Percentiles rank a stretch among this genome's conserved stretches.
Evolutionary conservation across 352 stramenopile species (phyloP).

Genomic region (Phytophthora boehmeriae): DNA sequence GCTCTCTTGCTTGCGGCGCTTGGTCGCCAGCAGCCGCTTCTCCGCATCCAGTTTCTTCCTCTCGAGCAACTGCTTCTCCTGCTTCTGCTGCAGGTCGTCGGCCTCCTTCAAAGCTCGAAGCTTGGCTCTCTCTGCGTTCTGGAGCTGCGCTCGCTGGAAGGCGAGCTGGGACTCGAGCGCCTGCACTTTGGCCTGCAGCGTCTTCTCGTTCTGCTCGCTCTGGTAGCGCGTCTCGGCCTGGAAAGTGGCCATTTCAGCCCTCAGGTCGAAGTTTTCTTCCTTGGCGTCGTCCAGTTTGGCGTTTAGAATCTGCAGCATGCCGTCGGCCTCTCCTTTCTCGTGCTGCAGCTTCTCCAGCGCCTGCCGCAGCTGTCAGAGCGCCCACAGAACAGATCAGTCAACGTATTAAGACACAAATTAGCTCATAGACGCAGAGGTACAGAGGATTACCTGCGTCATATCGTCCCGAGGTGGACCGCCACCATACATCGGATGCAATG

Average conservation of each 20-base stretch:
- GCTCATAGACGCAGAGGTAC: no score
- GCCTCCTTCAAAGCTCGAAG: constrained; percentile 50
- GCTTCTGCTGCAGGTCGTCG: constrained; percentile 57
- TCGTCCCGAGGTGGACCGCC: no score
- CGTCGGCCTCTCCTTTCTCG: constrained; percentile 57
- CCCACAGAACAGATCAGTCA: not conserved
- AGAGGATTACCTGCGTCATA: no score
- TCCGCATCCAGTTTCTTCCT: constrained; percentile 72
- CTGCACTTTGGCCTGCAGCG: constrained; percentile 50
- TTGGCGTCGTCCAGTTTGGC: constrained; percentile 49
- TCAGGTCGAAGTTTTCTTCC: constrained; percentile 75
- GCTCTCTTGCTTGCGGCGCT: constrained; percentile 65
- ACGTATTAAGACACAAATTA: no score
- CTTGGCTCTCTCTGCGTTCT: constrained; percentile 67
- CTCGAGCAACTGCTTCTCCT: constrained; percentile 50
- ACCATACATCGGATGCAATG: no score
- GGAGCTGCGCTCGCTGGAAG: constrained; percentile 56
- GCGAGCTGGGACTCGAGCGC: constrained; percentile 61
- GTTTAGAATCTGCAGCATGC: constrained; percentile 60
- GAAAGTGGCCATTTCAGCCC: constrained; percentile 50
- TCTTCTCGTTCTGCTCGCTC: constrained; percentile 45
- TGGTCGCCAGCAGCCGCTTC: constrained; percentile 65
- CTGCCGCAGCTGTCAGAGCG: constrained; percentile 28
- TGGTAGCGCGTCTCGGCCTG: constrained; percentile 54
- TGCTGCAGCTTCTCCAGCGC: constrained; percentile 46